Base-by-base conservation (phyloP, 1,139 yeast species). In the Citeromyces siamensis region DNA sequence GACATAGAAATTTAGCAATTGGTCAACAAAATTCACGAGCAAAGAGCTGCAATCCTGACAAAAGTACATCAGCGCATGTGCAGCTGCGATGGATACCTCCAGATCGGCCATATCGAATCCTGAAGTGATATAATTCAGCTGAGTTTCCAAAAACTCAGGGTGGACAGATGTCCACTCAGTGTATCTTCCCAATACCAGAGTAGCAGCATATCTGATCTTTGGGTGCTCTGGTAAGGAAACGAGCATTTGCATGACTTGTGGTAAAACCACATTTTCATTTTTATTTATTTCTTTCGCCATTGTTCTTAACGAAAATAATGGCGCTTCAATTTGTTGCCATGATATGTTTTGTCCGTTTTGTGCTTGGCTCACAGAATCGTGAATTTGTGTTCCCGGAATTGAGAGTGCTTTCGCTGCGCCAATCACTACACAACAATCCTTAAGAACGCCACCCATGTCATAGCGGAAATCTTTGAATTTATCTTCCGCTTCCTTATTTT, bases 391-490 rank as follows among this genome's bases (percentile, higher is more conserved):
- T 50, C 75, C 76, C 16, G 88, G 84, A 37, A 75, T 68, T 33
- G 60, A 58, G 26, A 93, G 62, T 0, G 95, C 86, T 32, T 58
- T 63, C 4, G 72, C 60, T 3, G 94, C 69, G 0, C 97, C 97
- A 32, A 84, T 76, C 3, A 90, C 88, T 2, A 84, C 82, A 47
- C 96, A 84, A 58, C 97, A 86, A 54, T 88, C 95, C 52, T 90
- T 93, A 44, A 93, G 63, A 9, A 90, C 95, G 54, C 90, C 97
- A 21, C 97, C 97, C 83, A 90, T 84, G 43, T 86, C 95, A 57
- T 90, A 93, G 49, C 99, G 68, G 58, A 88, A 90, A 39, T 85
- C 94, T 50, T 84, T 78, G 55, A 93, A 93, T 54, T 84, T 84
- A 51, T 90, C 99, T 53, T 86, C 95, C 41, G 75, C 83, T 55